Base-by-base conservation (phyloP, 1,284 basidiomycete genomes). In the Marasmius oreades region DNA sequence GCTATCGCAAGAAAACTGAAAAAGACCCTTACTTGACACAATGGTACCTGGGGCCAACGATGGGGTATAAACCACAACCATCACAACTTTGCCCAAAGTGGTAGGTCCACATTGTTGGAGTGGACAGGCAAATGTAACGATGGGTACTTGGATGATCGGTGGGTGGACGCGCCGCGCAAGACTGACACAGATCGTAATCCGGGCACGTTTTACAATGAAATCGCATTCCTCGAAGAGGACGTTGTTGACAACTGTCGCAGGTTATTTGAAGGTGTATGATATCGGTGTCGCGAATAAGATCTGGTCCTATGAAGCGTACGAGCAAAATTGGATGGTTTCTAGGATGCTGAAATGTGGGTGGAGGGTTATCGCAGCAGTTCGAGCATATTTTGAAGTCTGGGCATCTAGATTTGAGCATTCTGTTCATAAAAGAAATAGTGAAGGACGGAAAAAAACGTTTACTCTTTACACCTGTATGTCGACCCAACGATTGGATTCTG, bases 401-500 rank as follows among this genome's bases (percentile, higher is more conserved):
- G 26, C 47, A 50, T 11, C 47, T 50, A 14, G 5, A 12, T 3
- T 18, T n/a, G 28, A 31, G n/a, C 14, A 50, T 5, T 42, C 39
- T 42, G 16, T 42, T 42, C 39, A n/a, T 16, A n/a, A 16, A 7
- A 42, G 11, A 20, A 16, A 16, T 42, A 42, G 7, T 42, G 39
- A 18, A 20, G 2, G 39, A n/a, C 20, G 20, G 39, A n/a, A 33
- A n/a, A 16, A n/a, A n/a, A n/a, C n/a, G n/a, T 26, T 31, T 31
- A 50, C 47, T 50, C 47, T 50, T 16, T 14, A 50, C 47, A 50
- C 33, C 28, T 50, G 28, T 31, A 50, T n/a, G n/a, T 26, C 10
- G 31, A n/a, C 11, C 47, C 47, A 26, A 33, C 47, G 5, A 50
- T 33, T 18, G 47, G 47, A 16, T 8, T 28, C n/a, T 31, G 24